A percentile compares a stretch with the other conserved stretches of the same genome.
phyloP scores from a whole-genome alignment of 345 rosid species.

The Lepidium sativum region DNA sequence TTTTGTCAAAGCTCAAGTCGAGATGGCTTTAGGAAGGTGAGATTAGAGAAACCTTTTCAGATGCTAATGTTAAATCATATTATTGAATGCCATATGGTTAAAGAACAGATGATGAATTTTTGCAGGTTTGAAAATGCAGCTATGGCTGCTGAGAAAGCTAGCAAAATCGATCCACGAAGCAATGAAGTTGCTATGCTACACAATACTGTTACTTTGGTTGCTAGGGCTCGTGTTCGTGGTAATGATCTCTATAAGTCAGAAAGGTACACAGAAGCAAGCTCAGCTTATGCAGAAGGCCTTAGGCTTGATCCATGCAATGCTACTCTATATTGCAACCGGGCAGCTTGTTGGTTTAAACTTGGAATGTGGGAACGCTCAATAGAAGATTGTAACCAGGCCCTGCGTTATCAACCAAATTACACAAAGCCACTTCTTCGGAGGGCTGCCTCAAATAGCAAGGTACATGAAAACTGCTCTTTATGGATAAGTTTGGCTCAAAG shows the following conservation, averaged over 20 bases:
- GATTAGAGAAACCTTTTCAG: slow-evolving; percentile 16
- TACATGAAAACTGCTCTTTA: background rate
- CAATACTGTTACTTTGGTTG: slow-evolving; percentile 64
- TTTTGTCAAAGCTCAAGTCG: slow-evolving; percentile 71
- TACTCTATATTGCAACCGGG: slow-evolving; percentile 81
- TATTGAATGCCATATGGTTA: slow-evolving; percentile 15
- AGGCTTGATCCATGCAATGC: slow-evolving; percentile 78
- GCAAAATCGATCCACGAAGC: slow-evolving; percentile 61
- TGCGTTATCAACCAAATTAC: slow-evolving; percentile 67
- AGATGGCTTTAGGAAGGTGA: slow-evolving; percentile 95
- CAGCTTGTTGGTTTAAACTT: slow-evolving; percentile 96
- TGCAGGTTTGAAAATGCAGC: slow-evolving; percentile 98
- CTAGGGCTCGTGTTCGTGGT: slow-evolving; percentile 89
- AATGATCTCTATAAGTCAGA: slow-evolving; percentile 96
- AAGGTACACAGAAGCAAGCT: slow-evolving; percentile 88
- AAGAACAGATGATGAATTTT: slow-evolving; percentile 40
- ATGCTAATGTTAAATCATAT: background rate
- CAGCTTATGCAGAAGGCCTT: slow-evolving; percentile 90
- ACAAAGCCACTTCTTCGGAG: slow-evolving; percentile 85
- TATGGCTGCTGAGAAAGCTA: slow-evolving; percentile 78
- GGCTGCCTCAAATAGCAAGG: slow-evolving; percentile 88
- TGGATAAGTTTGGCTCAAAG: background rate
- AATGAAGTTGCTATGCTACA: slow-evolving; percentile 60
- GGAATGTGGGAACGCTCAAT: slow-evolving; percentile 85
- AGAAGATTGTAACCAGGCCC: slow-evolving; percentile 80